Conservation (phyloP, 495 filamentous ascomycete genomes). For the Penicillium fimorum region DNA sequence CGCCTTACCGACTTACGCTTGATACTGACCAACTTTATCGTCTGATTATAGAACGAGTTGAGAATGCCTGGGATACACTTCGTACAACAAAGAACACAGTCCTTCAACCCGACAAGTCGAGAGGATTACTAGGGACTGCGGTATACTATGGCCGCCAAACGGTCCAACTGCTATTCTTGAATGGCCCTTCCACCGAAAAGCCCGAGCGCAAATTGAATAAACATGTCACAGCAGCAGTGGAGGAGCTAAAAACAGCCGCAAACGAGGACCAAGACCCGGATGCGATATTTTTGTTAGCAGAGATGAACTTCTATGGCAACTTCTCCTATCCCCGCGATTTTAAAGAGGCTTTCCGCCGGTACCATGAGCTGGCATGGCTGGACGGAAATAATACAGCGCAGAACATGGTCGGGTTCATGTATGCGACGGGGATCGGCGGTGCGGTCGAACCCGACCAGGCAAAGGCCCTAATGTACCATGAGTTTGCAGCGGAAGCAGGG, state of each 20-base stretch:
- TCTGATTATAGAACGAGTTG: conserved; percentile 33
- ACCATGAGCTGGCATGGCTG: conserved; percentile 70
- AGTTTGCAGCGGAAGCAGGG: conserved; percentile 83
- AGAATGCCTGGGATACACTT: conserved; percentile 36
- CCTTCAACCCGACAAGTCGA: conserved; percentile 35
- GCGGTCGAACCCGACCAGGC: conserved; percentile 86
- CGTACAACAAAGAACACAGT: conserved; percentile 32
- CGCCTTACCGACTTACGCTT: background rate
- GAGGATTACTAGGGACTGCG: conserved; percentile 46
- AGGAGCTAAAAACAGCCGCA: conserved; percentile 72
- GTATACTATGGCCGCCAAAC: conserved; percentile 48
- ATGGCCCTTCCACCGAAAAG: conserved; percentile 36
- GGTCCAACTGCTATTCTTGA: conserved; percentile 52
- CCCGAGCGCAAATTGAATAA: conserved; percentile 32
- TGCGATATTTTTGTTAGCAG: conserved; percentile 84
- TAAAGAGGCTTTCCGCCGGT: conserved; percentile 75
- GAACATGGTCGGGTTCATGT: conserved; percentile 94
- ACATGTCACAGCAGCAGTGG: conserved; percentile 55
- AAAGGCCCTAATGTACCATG: conserved; percentile 89
- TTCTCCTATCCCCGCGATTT: conserved; percentile 86
- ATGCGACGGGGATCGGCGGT: conserved; percentile 85
- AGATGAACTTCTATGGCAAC: conserved; percentile 97
- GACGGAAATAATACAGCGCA: conserved; percentile 89
- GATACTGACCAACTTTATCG: background rate
- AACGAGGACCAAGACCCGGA: conserved; percentile 70